phyloP scores from a whole-genome alignment of 495 filamentous ascomycete species.

The Penicillium canescens region DNA sequence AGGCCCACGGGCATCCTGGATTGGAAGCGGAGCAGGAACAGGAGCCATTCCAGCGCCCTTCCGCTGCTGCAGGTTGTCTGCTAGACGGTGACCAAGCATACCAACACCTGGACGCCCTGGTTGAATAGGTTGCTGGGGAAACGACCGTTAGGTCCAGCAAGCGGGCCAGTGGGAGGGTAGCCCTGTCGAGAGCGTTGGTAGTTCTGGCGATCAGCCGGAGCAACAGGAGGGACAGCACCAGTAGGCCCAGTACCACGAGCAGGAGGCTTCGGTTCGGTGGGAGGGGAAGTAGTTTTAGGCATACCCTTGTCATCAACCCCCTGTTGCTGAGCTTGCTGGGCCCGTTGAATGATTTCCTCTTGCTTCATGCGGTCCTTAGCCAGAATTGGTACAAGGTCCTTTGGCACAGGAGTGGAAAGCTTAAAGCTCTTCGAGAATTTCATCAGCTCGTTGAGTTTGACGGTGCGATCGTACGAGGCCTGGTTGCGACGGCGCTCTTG shows the following conservation, averaged over 20 bases:
- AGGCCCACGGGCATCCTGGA: slow-evolving; percentile 50
- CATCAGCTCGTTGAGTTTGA: slow-evolving; percentile 90
- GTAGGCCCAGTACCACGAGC: slow-evolving; percentile 29
- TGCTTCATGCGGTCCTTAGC: slow-evolving; percentile 94
- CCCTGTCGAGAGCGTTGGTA: slow-evolving; percentile 43
- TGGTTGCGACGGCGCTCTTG: slow-evolving; percentile 71
- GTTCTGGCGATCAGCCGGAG: slow-evolving; percentile 47
- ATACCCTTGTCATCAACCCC: slow-evolving; percentile 55
- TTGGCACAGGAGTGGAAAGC: slow-evolving; percentile 84
- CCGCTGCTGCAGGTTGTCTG: slow-evolving; percentile 56
- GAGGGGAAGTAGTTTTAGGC: slow-evolving; percentile 31
- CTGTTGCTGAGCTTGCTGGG: slow-evolving; percentile 66
- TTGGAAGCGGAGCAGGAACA: slow-evolving; percentile 56
- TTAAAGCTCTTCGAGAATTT: slow-evolving; percentile 95
- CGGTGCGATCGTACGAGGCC: slow-evolving; percentile 71
- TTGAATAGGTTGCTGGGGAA: slow-evolving; percentile 43
- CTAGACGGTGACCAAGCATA: slow-evolving; percentile 54
- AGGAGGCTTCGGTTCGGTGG: slow-evolving; percentile 39
- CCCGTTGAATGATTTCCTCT: slow-evolving; percentile 85
- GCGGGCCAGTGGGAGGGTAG: slow-evolving; percentile 48
- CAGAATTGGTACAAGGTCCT: slow-evolving; percentile 89
- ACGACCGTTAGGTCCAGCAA: slow-evolving; percentile 34
- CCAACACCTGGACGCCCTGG: slow-evolving; percentile 42
- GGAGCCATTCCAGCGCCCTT: slow-evolving; percentile 46
- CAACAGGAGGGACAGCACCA: slow-evolving; percentile 31